Percentiles rank a stretch among this genome's conserved stretches.
These are phyloP conservation scores for Vitis riparia DNA, from an alignment of 164 flowering plant species.

Conservation along the genomic window DNA sequence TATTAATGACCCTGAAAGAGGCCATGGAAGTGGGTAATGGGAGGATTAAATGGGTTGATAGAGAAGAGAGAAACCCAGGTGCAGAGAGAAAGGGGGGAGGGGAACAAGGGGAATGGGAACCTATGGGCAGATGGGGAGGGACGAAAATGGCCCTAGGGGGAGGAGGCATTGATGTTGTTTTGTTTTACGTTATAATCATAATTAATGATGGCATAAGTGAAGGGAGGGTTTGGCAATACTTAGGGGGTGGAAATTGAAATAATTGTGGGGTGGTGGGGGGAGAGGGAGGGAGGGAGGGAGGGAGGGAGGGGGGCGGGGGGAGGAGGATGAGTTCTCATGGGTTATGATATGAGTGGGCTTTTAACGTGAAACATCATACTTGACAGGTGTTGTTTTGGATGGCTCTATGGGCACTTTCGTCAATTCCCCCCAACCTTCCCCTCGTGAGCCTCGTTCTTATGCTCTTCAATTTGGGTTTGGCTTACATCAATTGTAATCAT, in stretches of 20 bases:
- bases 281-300: neutral
- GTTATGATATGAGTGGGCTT: conserved; percentile 16
- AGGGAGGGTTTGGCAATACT: conserved; percentile 10
- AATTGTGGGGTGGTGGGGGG: conserved; percentile 1
- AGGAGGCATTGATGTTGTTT: conserved; percentile 17
- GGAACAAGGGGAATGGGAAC: too few relatives aligned
- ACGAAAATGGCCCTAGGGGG: too few relatives aligned
- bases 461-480: conserved; percentile 1
- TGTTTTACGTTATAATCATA: conserved; percentile 22
- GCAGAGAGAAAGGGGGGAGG: too few relatives aligned
- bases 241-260: conserved; percentile 16
- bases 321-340: conserved; percentile 28
- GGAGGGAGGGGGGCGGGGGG: neutral
- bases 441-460: conserved; percentile 33
- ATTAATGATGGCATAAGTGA: conserved; percentile 5
- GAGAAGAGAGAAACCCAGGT: too few relatives aligned
- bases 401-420: conserved; percentile 22
- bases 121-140: too few relatives aligned
- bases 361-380: conserved; percentile 46
- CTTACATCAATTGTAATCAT: conserved; percentile 16
- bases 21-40: too few relatives aligned
- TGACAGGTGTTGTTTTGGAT: conserved; percentile 22
- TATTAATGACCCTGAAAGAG: too few relatives aligned
- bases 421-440: neutral
- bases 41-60: too few relatives aligned